phyloP scores from a whole-genome alignment of 2,329 filamentous ascomycete genomes.

The Beauveria varroae region DNA sequence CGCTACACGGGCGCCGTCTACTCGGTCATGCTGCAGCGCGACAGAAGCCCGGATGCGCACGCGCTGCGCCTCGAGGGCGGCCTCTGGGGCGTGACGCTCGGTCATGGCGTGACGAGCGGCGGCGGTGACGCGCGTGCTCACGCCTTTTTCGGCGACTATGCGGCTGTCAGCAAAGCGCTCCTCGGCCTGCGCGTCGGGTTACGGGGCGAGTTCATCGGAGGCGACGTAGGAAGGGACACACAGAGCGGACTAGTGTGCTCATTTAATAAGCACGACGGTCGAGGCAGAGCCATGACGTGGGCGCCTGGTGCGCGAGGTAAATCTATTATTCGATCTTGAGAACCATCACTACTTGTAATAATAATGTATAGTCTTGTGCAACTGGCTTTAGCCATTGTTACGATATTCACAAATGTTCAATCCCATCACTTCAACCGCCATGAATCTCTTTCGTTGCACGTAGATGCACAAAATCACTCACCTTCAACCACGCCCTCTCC shows the following conservation, averaged over 20 bases:
- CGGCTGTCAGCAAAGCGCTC: slow-evolving; percentile 33
- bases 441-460: not conserved
- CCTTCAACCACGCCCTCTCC: slow-evolving; percentile 25
- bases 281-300: slow-evolving; percentile 19
- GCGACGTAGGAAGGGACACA: slow-evolving; percentile 32
- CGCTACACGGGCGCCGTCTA: slow-evolving; percentile 46
- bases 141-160: slow-evolving; percentile 47
- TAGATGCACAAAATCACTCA: not conserved
- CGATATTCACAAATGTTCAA: not conserved
- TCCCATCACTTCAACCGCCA: not conserved
- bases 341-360: not conserved
- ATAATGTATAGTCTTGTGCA: not conserved
- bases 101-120: slow-evolving; percentile 41
- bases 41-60: slow-evolving; percentile 37
- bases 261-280: slow-evolving; percentile 16
- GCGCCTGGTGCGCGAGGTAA: not conserved
- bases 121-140: slow-evolving; percentile 37
- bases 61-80: slow-evolving; percentile 37
- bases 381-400: not conserved
- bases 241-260: slow-evolving; percentile 32
- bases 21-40: slow-evolving; percentile 47
- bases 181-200: slow-evolving; percentile 24
- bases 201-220: slow-evolving; percentile 36
- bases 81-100: slow-evolving; percentile 49
- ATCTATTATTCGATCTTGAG: not conserved